Conservation (phyloP, 2,329 filamentous ascomycete species). For the Aspergillus neoniger region DNA sequence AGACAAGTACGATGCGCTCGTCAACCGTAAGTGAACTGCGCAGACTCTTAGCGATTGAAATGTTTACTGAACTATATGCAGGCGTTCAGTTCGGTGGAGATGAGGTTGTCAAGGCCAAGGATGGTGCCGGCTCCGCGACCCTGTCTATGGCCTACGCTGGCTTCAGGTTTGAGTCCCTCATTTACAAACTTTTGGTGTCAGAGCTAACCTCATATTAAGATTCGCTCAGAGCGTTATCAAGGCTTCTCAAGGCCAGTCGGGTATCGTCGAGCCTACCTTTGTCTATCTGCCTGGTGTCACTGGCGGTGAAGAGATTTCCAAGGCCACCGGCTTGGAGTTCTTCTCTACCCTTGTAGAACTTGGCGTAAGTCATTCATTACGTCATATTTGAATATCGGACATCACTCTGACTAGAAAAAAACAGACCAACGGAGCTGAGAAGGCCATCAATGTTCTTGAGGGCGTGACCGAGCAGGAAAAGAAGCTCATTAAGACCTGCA, state of each 20-base stretch:
- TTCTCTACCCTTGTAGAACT: constrained; percentile 97
- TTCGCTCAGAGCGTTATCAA: constrained; percentile 94
- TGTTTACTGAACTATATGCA: constrained; percentile 28
- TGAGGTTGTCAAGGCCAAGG: constrained; percentile 93
- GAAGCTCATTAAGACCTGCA: constrained; percentile 74
- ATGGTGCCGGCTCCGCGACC: constrained; percentile 84
- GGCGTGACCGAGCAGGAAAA: constrained; percentile 84
- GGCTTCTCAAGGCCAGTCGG: constrained; percentile 84
- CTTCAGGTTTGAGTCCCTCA: constrained; percentile 66
- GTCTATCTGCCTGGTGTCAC: constrained; percentile 90
- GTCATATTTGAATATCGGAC: constrained; percentile 7
- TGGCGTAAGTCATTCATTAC: constrained; percentile 66
- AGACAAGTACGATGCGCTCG: constrained; percentile 86
- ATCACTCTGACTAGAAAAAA: constrained; percentile 31
- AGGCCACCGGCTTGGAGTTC: constrained; percentile 83
- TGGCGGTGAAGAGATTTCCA: constrained; percentile 81
- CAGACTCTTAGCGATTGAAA: neutral
- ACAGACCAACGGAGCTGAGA: constrained; percentile 80
- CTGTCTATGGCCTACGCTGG: constrained; percentile 95
- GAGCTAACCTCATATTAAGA: constrained; percentile 48
- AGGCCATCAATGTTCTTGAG: constrained; percentile 77
- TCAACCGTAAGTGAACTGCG: constrained; percentile 66
- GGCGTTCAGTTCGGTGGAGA: constrained; percentile 96
- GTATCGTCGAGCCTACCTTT: constrained; percentile 90
- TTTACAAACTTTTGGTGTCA: constrained; percentile 14